Percentiles rank a stretch among this genome's conserved stretches.
Conservation (phyloP, 2,329 filamentous ascomycete species). For the Xylaria multiplex region DNA sequence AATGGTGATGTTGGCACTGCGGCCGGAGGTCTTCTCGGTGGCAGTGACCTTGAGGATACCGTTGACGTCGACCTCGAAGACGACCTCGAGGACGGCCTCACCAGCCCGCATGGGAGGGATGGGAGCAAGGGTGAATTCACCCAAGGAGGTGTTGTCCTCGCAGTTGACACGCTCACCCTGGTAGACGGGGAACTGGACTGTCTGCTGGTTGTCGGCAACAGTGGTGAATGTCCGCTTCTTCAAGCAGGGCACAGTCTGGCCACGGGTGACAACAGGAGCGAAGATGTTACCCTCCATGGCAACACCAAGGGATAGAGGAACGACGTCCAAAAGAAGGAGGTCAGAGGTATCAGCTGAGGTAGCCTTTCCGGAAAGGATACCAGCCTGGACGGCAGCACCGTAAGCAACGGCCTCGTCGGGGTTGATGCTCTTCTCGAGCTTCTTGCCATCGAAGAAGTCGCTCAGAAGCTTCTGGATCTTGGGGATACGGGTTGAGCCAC, state of each 20-base stretch:
- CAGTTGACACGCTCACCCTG: conserved; percentile 99
- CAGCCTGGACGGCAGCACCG: conserved; percentile 97
- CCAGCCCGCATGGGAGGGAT: conserved; percentile 90
- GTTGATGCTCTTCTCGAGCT: conserved; percentile 99
- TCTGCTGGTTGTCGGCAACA: conserved; percentile 79
- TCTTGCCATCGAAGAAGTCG: conserved; percentile 99
- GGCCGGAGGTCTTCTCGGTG: conserved; percentile 98
- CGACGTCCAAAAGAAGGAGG: conserved; percentile 94
- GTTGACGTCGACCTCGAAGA: conserved; percentile 99
- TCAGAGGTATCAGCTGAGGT: conserved; percentile 94
- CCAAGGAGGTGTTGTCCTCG: conserved; percentile 96
- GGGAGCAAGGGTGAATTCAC: conserved; percentile 95
- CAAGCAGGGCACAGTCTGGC: conserved; percentile 78
- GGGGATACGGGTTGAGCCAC: conserved; percentile 98
- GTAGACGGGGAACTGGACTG: conserved; percentile 90
- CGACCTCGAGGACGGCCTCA: conserved; percentile 94
- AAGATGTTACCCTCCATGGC: conserved; percentile 99
- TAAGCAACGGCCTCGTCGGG: conserved; percentile 99
- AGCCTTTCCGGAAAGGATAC: conserved; percentile 98
- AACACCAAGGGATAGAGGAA: conserved; percentile 95
- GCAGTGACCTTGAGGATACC: conserved; percentile 99
- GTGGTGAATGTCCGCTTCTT: conserved; percentile 91
- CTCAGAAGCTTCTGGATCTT: conserved; percentile 98
- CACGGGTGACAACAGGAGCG: conserved; percentile 87
- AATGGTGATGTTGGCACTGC: conserved; percentile 99